Base-by-base conservation (phyloP, 2,329 filamentous ascomycete genomes). In the Coleophoma crateriformis region DNA sequence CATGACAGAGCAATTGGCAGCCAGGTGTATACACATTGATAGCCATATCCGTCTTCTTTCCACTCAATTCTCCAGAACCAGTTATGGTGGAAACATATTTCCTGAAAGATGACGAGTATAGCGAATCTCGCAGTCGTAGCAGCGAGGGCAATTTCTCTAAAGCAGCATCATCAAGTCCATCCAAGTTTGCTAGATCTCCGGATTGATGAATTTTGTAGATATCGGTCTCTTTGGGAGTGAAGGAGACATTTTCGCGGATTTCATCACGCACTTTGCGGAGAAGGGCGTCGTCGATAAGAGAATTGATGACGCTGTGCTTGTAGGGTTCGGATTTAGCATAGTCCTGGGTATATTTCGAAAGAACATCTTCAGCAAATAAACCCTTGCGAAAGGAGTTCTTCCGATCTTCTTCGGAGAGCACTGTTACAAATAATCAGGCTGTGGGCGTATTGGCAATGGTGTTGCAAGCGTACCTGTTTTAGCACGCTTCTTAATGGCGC, bases 191-290 rank as follows among this genome's bases (percentile, higher is more conserved):
- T 33, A 99, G 79, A 67, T 99, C 94, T 57, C 94, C 94, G 4
- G 92, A 97, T 74, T 99, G 94, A 77, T 96, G 91, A 65, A 99
- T 97, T 71, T 95, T 96, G 80, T 99, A 99, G 61, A 99, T 99
- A 68, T 99, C 94, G 44, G 94, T 99, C 71, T 99, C 94, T 70
- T 99, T 99, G 61, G 91, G 91, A 12, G 94, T 96, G 73, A 99
- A 99, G 58, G 88, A 85, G 58, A 99, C 88, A 65, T 96, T 91
- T 59, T 87, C 78, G 68, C 86, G 85, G 68, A 97, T 92, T 72
- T 99, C 94, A 63, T 79, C 73, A 65, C 94, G 90, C 52, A 99
- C 94, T 49, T 81, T 77, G 62, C 91, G 91, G 43, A 99, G 81
- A 15, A 99, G 84, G 44, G 75, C 69, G 61, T 92, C 86, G 69